A percentile compares a stretch with the other conserved stretches of the same genome.
These are phyloP conservation scores for Candida cerambycidarum DNA, from an alignment of 805 yeast genomes.

Conservation along the genomic window DNA sequence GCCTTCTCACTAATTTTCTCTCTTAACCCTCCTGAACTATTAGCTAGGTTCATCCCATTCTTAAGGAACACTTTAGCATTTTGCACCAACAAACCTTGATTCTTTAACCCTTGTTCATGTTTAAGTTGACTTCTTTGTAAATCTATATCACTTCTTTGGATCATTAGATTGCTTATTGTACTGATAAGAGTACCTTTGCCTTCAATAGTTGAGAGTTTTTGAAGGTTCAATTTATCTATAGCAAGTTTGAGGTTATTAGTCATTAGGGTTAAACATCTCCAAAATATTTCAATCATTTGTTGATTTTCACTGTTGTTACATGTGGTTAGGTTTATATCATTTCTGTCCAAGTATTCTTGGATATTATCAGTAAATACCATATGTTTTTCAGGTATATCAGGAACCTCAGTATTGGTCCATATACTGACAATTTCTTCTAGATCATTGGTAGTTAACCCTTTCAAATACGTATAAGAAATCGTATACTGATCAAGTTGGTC, in stretches of 20 bases:
- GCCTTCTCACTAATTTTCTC: conserved; percentile 47
- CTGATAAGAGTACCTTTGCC: conserved; percentile 33
- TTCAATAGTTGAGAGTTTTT: conserved; percentile 19
- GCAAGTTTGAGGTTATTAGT: conserved; percentile 38
- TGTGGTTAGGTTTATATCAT: conserved; percentile 18
- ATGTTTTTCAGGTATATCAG: conserved; percentile 34
- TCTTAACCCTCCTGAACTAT: conserved; percentile 50
- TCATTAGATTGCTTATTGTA: conserved; percentile 42
- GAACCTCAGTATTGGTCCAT: conserved; percentile 33
- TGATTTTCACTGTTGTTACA: conserved; percentile 8
- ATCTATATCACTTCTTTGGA: conserved; percentile 56
- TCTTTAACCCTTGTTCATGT: conserved; percentile 29
- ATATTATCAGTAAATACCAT: conserved; percentile 45
- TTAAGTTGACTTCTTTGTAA: conserved; percentile 44
- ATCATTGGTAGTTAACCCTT: conserved; percentile 26
- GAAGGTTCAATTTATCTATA: conserved; percentile 28
- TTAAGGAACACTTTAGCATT: conserved; percentile 46
- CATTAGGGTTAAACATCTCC: conserved; percentile 43
- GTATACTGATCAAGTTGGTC: conserved; percentile 30
- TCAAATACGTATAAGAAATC: conserved; percentile 27
- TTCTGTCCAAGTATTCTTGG: conserved; percentile 43
- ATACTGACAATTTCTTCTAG: conserved; percentile 24
- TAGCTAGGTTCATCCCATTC: conserved; percentile 46
- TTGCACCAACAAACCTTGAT: conserved; percentile 28
- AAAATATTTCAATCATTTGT: conserved; percentile 23